Base-by-base conservation (phyloP, 2,329 filamentous ascomycete species). In the Colletotrichum sublineola region DNA sequence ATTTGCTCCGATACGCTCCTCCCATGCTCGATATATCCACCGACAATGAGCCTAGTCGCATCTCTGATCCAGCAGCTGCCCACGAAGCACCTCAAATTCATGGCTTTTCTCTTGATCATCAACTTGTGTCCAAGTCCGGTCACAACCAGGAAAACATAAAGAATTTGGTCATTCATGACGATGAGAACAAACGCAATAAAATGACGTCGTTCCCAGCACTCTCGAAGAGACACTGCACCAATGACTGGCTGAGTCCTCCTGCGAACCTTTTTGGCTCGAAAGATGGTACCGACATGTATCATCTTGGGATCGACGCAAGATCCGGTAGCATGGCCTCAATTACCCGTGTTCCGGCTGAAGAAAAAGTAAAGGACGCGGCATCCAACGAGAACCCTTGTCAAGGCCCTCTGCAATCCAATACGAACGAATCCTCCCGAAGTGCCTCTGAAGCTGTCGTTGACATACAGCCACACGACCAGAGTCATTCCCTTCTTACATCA, bases 161-260 rank as follows among this genome's bases (percentile, higher is more conserved):
- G 2, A 52, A 38, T 20, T 24, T 20, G 18, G 8, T 15, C 8
- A n/a, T 24, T 2, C 2, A 52, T 8, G 36, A 18, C 14, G 33
- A 67, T 14, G 20, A 53, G 50, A 18, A 44, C 2, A 29, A 18
- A n/a, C 24, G n/a, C 3, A 6, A 20, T 20, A 36, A 20, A 4
- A 80, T 82, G 7, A 80, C 77, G 2, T 82, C 79, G 12, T 83
- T 83, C 62, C 80, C 80, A 15, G 75, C 77, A 33, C 75, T 83
- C 11, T 74, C 72, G 12, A 76, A 78, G 12, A 78, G 81, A 6
- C 77, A 79, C 11, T 79, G 77, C 52, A 83, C 81, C 0, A 70
- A 75, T 12, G 81, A 82, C 6, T 81, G 79, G 79, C 56, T 77
- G n/a, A 78, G 73, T 8, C 76, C 80, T 2, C 75, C 76, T 2